Evolutionary conservation across 1,139 yeast species (phyloP).

Genomic region (Suhomyces yuchorum): DNA sequence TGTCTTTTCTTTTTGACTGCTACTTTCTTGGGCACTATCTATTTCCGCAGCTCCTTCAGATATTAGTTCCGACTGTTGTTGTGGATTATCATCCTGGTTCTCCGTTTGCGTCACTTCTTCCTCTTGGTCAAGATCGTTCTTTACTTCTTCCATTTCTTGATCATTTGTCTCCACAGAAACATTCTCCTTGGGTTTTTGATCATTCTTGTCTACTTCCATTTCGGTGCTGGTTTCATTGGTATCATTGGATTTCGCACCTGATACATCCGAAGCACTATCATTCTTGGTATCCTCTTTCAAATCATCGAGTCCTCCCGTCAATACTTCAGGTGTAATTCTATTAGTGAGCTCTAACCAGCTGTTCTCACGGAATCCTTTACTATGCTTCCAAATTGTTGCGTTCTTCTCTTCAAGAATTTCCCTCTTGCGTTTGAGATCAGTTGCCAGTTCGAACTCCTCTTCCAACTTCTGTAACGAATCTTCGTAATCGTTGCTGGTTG

Average conservation of each 20-base stretch:
- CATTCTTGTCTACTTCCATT: too few relatives aligned
- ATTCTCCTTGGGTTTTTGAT: too few relatives aligned
- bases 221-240: not conserved
- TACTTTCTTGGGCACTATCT: too few relatives aligned
- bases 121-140: not conserved
- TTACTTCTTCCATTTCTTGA: not conserved
- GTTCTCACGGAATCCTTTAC: constrained; percentile 24
- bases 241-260: too few relatives aligned
- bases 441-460: constrained; percentile 16
- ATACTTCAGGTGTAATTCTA: constrained; percentile 20
- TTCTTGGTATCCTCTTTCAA: not conserved
- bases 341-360: constrained; percentile 19
- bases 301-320: constrained; percentile 10
- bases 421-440: constrained; percentile 12
- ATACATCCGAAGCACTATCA: too few relatives aligned
- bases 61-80: too few relatives aligned
- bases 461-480: constrained; percentile 15
- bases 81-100: too few relatives aligned
- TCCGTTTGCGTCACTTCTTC: too few relatives aligned
- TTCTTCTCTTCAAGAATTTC: constrained; percentile 28
- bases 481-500: constrained; percentile 3
- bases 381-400: constrained; percentile 34
- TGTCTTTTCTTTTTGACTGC: too few relatives aligned
- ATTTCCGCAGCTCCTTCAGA: too few relatives aligned
- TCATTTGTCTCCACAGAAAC: not conserved